Conservation (phyloP, 176 grass and related monocot species). For the Aegilops sharonensis region DNA sequence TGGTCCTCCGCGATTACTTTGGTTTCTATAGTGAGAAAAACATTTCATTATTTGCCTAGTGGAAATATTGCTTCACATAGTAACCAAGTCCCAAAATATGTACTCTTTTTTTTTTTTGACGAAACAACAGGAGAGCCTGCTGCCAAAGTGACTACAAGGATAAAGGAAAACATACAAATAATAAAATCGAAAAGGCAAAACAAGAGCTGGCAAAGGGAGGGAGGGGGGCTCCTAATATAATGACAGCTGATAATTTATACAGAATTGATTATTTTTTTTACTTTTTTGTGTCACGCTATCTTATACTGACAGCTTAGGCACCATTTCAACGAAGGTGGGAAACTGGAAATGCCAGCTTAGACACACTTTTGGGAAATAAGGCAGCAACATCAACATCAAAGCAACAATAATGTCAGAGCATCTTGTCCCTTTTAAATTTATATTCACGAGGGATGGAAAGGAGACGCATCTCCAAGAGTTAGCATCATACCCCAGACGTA, state of each 20-base stretch:
- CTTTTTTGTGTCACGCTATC: background rate
- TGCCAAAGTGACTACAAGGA: background rate
- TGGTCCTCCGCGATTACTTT: background rate
- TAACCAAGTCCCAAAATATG: background rate
- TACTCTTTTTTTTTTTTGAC: background rate
- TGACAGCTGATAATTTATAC: background rate
- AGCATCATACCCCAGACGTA: conserved; percentile 42
- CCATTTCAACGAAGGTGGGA: background rate
- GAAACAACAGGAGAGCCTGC: background rate
- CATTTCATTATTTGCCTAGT: background rate
- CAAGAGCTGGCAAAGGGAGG: too few species aligned
- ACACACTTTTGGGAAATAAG: background rate
- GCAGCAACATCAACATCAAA: background rate
- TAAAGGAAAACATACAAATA: background rate
- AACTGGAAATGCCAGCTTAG: background rate
- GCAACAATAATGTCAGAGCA: background rate
- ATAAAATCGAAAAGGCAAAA: background rate
- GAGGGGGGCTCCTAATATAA: too few species aligned
- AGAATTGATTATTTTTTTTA: background rate
- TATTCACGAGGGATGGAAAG: background rate
- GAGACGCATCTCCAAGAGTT: background rate
- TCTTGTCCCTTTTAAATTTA: background rate
- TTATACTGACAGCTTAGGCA: background rate
- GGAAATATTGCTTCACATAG: background rate
- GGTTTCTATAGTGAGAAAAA: too few species aligned